Conservation (phyloP, 768 basidiomycete genomes). For the Pleurotus giganteus region DNA sequence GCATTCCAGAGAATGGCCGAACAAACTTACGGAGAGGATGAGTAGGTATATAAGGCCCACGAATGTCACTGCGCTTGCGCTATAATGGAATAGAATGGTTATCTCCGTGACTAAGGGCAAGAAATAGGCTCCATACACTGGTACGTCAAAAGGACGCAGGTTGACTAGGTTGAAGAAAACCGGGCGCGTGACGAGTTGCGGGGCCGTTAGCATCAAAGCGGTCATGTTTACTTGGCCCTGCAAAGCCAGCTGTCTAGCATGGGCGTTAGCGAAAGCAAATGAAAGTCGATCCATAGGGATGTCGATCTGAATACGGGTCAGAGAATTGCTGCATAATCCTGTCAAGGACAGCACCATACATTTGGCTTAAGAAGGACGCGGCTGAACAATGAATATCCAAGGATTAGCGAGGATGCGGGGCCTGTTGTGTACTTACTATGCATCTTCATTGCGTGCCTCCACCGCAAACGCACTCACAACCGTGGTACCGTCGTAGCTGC, state of each 20-base stretch:
- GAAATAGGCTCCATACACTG: conserved; percentile 41
- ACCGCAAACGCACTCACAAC: conserved; percentile 48
- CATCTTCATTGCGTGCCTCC: conserved; percentile 57
- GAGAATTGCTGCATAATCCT: neutral
- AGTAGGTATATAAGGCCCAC: conserved; percentile 54
- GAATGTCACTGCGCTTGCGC: conserved; percentile 53
- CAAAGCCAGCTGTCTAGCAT: conserved; percentile 25
- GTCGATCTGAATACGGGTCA: conserved; percentile 3
- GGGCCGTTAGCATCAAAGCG: conserved; percentile 42
- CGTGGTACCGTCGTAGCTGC: conserved; percentile 42
- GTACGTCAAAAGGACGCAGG: conserved; percentile 54
- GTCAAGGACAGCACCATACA: conserved; percentile 16
- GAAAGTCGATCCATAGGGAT: conserved; percentile 7
- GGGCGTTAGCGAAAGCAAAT: conserved; percentile 1
- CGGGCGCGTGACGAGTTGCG: conserved; percentile 47
- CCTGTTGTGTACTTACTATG: conserved; percentile 41
- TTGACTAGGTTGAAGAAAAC: conserved; percentile 48
- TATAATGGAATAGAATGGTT: conserved; percentile 19
- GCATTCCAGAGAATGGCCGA: neutral
- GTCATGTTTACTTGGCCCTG: conserved; percentile 22
- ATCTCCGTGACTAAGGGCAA: neutral
- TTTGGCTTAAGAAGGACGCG: conserved; percentile 33
- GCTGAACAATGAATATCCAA: conserved; percentile 17
- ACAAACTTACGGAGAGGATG: conserved; percentile 29
- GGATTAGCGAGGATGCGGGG: neutral